Conservation (phyloP, 208 protist species). For the Leptomonas pyrrhocoris region DNA sequence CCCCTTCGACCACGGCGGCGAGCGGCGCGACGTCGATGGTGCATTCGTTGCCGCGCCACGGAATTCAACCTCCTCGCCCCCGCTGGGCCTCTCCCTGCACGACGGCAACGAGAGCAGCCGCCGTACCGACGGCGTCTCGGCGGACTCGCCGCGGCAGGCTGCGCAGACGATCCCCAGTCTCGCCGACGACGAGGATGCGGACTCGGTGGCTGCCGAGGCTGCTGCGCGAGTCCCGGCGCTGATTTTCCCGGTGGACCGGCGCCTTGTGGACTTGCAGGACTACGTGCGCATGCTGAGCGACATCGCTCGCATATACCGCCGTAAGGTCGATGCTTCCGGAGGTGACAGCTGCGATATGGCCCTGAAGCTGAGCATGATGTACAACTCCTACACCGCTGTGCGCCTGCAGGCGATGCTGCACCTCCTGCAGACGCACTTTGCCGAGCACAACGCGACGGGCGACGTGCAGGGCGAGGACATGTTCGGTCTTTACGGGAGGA, state of each 20-base stretch:
- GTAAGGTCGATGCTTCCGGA: not conserved
- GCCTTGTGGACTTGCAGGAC: not conserved
- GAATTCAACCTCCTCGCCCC: no score
- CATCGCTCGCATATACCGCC: not conserved
- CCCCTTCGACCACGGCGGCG: no score
- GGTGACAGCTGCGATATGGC: slow-evolving; percentile 1
- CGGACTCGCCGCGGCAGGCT: no score
- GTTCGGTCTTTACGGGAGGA: not conserved
- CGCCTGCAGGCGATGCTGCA: slow-evolving; percentile 5
- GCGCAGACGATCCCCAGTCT: no score
- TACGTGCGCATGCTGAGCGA: slow-evolving; percentile 5
- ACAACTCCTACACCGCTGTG: slow-evolving; percentile 8
- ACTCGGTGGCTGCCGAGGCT: no score
- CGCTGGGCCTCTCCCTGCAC: no score
- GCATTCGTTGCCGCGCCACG: no score
- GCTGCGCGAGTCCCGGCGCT: no score
- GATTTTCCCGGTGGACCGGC: not conserved
- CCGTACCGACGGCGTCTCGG: no score
- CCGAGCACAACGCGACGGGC: not conserved
- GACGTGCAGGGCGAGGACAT: not conserved
- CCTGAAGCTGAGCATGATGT: not conserved
- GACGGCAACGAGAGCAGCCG: no score
- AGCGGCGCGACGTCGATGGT: no score
- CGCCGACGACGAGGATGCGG: no score
- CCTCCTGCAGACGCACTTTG: not conserved